Evolutionary conservation across 441 rosid genomes (phyloP).

Genomic region (Omphalea diandra): DNA sequence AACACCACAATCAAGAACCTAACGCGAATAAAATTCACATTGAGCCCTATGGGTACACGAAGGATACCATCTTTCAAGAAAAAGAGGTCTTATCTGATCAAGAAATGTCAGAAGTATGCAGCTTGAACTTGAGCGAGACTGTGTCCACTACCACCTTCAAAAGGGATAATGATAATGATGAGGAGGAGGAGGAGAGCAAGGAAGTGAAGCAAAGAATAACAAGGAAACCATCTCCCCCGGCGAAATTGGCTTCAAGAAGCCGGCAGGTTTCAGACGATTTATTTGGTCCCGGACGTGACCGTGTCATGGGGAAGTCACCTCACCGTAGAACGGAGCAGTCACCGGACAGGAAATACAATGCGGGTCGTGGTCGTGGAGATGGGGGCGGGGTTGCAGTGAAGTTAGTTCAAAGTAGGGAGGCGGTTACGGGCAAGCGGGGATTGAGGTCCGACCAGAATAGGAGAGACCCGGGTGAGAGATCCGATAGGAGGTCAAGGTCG

Average conservation of each 20-base stretch:
- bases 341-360: conserved; percentile 36
- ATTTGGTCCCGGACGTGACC: conserved; percentile 29
- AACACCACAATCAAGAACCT: conserved; percentile 8
- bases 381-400: conserved; percentile 34
- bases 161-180: conserved; percentile 28
- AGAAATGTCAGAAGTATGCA: conserved; percentile 63
- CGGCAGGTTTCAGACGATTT: conserved; percentile 11
- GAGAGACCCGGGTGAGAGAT: conserved; percentile 55
- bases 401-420: conserved; percentile 39
- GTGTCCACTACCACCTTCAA: conserved; percentile 43
- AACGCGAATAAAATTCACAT: background rate
- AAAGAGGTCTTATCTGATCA: conserved; percentile 26
- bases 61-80: background rate
- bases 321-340: conserved; percentile 51
- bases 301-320: conserved; percentile 49
- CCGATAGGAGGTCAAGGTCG: conserved; percentile 76
- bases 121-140: conserved; percentile 66
- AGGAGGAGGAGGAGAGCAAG: conserved; percentile 19
- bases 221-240: conserved; percentile 52
- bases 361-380: conserved; percentile 7
- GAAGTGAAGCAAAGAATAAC: conserved; percentile 31
- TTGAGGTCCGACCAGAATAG: conserved; percentile 33
- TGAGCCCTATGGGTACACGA: conserved; percentile 5
- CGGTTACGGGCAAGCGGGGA: conserved; percentile 24
- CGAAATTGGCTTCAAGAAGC: conserved; percentile 32